phyloP scores from a whole-genome alignment of 73 alveolate genomes.

The Paramecium sexaurelia region DNA sequence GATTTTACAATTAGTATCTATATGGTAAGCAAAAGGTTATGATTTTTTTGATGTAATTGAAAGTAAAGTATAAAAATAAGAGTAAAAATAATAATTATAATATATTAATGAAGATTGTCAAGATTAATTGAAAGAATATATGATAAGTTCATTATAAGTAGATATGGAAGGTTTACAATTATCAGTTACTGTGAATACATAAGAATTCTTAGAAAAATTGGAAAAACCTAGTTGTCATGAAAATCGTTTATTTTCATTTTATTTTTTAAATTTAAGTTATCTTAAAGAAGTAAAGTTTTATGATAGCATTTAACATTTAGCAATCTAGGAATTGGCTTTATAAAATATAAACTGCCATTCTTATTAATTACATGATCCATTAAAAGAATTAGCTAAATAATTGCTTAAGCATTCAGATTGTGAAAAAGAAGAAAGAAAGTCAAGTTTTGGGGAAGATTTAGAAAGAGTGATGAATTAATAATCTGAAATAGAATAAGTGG shows the following conservation, averaged over 20 bases:
- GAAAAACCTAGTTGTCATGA: background rate
- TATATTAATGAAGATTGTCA: background rate
- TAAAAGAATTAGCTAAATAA: background rate
- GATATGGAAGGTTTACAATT: constrained; percentile 18
- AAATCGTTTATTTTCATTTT: background rate
- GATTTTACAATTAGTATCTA: background rate
- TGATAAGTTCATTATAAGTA: background rate
- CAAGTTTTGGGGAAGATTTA: constrained; percentile 38
- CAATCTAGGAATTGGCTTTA: background rate
- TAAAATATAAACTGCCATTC: constrained; percentile 34
- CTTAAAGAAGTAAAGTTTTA: background rate
- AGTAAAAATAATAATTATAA: background rate
- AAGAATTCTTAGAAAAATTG: constrained; percentile 21
- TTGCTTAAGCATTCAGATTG: background rate
- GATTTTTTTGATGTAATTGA: constrained; percentile 55
- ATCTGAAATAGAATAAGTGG: constrained; percentile 31
- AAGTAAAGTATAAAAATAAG: background rate
- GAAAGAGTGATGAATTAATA: constrained; percentile 1
- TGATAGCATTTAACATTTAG: background rate
- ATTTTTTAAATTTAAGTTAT: background rate
- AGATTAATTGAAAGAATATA: background rate
- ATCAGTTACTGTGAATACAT: background rate
- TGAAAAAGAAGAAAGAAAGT: background rate
- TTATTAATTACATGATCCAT: background rate
- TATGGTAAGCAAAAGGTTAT: constrained; percentile 49